Conservation (phyloP, 352 stramenopile genomes). For the Pythium brachiatum region DNA sequence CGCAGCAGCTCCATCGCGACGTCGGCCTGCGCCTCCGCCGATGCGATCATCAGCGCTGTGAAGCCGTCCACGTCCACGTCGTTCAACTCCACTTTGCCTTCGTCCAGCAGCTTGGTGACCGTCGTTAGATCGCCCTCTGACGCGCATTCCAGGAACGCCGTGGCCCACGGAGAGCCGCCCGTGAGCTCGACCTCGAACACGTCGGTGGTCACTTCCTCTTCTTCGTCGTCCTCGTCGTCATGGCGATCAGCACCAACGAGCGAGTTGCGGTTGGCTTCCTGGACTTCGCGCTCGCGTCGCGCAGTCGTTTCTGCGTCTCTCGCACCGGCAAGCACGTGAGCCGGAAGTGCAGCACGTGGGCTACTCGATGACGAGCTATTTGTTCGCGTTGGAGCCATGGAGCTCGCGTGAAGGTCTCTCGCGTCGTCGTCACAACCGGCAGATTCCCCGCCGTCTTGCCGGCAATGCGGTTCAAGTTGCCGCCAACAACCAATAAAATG, state of each 20-base stretch:
- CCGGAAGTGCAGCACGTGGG: slow-evolving; percentile 1
- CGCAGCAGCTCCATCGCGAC: slow-evolving; percentile 57
- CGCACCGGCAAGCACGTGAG: slow-evolving; percentile 16
- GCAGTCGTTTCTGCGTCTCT: slow-evolving; percentile 21
- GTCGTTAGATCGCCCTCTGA: slow-evolving; percentile 66
- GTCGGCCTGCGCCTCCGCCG: slow-evolving; percentile 60
- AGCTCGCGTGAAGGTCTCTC: neutral
- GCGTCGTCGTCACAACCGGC: neutral
- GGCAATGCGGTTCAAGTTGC: slow-evolving; percentile 26
- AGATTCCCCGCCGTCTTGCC: neutral
- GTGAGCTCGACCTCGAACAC: slow-evolving; percentile 68
- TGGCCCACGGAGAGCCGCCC: slow-evolving; percentile 53
- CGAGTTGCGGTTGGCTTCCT: slow-evolving; percentile 2
- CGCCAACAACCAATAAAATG: slow-evolving; percentile 6
- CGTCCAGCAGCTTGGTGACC: slow-evolving; percentile 61
- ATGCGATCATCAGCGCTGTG: slow-evolving; percentile 81
- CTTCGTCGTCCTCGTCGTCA: slow-evolving; percentile 28
- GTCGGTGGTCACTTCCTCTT: slow-evolving; percentile 54
- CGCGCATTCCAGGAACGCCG: slow-evolving; percentile 70
- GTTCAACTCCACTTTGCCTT: slow-evolving; percentile 52
- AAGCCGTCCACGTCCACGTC: slow-evolving; percentile 84
- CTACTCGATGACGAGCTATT: neutral
- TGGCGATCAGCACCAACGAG: neutral
- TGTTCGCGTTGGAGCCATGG: neutral
- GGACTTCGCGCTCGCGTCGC: slow-evolving; percentile 16